Evolutionary conservation across 305 asterid genomes (phyloP).

Genomic region (Solanum hybrid): DNA sequence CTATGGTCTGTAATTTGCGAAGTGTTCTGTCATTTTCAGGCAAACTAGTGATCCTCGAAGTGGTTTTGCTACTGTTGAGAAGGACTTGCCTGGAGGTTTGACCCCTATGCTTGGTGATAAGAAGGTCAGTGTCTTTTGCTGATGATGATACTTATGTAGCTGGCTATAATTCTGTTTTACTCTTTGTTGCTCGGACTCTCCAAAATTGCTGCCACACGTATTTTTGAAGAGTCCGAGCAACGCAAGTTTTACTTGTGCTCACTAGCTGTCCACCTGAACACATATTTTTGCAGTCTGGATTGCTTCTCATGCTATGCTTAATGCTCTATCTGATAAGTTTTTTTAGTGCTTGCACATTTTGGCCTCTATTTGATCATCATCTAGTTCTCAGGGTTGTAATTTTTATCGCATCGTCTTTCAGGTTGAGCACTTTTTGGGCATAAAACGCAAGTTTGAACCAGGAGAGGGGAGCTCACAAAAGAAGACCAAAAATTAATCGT

Average conservation of each 20-base stretch:
- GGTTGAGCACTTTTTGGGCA: conserved; percentile 86
- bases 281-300: background rate
- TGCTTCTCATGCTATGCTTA: background rate
- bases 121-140: conserved; percentile 44
- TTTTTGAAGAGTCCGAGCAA: background rate
- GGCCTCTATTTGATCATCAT: background rate
- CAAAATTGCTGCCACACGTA: background rate
- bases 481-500: conserved; percentile 54
- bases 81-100: conserved; percentile 76
- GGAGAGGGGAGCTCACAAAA: conserved; percentile 40
- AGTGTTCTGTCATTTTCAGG: conserved; percentile 31
- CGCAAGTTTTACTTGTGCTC: background rate
- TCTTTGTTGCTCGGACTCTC: background rate
- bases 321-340: background rate
- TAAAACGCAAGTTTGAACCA: conserved; percentile 62
- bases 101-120: conserved; percentile 97
- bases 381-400: background rate
- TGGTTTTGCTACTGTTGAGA: conserved; percentile 84
- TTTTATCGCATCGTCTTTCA: conserved; percentile 12
- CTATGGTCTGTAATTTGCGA: background rate
- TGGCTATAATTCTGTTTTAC: background rate
- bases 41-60: conserved; percentile 92
- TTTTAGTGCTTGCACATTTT: background rate
- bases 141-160: background rate
- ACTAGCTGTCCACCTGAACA: background rate